Base-by-base conservation (phyloP, 805 yeast species). In the Wickerhamomyces pijperi region DNA sequence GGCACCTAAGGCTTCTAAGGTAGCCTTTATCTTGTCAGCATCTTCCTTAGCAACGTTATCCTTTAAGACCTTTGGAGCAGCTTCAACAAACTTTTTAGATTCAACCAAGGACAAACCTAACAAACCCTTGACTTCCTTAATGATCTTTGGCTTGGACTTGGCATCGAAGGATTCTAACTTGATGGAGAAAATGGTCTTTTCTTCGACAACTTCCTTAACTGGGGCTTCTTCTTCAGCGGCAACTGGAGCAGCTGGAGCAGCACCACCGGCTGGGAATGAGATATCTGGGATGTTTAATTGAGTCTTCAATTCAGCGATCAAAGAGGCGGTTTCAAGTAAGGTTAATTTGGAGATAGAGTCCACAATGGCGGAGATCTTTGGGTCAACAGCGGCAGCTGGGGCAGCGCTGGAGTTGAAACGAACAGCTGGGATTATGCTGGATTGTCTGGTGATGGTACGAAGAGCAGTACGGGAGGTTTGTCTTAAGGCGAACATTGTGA, bases 31-130 rank as follows among this genome's bases (percentile, higher is more conserved):
- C 74, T 88, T 87, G 56, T 90, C 97, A 49, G 97, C 97, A 55
- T 92, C 99, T 59, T 85, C 99, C 73, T 92, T 92, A 46, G 94
- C 81, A 45, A 92, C 87, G 54, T 87, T 86, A 54, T 92, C 99
- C 70, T 92, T 92, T 63, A 92, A 71, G 35, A 83, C 70, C 73
- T 92, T 92, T 53, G 99, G 99, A 45, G 99, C 97, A 54, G 86
- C 67, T 70, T 92, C 99, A 42, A 92, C 99, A 50, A 92, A 84
- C 69, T 92, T 92, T 78, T 92, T 92, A 46, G 97, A 84, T 61
- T 92, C 97, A 44, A 92, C 98, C 52, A 92, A 73, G 6, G 95
- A 85, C 54, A 92, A 72, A 14, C 96, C 96, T 55, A 92, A 73
- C 57, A 90, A 68, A 45, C 82, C 72, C 71, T 92, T 92, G 53